A percentile compares a stretch with the other conserved stretches of the same genome.
Conservation (phyloP, 1,284 basidiomycete species). For the Naganishia sp. region DNA sequence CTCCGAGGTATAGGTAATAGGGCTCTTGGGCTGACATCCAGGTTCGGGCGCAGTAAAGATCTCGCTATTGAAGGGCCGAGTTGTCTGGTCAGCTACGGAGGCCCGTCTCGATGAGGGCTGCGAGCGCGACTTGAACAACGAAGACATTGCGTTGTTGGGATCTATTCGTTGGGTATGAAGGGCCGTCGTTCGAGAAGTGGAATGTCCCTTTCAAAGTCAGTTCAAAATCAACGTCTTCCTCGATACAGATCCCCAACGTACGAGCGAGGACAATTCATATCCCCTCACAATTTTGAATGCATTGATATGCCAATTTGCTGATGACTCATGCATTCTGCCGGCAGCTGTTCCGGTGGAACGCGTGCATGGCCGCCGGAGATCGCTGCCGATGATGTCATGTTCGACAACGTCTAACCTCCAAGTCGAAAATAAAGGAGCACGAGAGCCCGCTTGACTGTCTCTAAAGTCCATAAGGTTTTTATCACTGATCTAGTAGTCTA, state of each 20-base stretch:
- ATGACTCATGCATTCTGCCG: not conserved
- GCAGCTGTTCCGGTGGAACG: not conserved
- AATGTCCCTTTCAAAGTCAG: not conserved
- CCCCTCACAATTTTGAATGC: not conserved
- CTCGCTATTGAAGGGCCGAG: conserved; percentile 49
- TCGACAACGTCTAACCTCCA: too few species aligned
- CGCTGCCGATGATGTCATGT: too few species aligned
- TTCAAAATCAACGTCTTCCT: not conserved
- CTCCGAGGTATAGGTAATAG: conserved; percentile 65
- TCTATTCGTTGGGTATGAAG: not conserved
- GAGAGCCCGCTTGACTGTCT: too few species aligned
- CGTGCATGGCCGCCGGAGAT: not conserved
- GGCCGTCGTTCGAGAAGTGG: not conserved
- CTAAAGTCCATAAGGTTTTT: too few species aligned
- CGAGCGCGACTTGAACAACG: conserved; percentile 21
- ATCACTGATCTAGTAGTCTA: too few species aligned
- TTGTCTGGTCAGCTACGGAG: conserved; percentile 37
- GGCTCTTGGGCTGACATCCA: conserved; percentile 58
- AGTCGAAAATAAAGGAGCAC: too few species aligned
- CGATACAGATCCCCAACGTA: too few species aligned
- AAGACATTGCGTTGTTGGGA: not conserved
- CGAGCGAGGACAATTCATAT: not conserved
- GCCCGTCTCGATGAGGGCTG: conserved; percentile 26
- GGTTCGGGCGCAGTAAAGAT: conserved; percentile 58
- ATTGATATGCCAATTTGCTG: not conserved